phyloP scores from a whole-genome alignment of 1,284 basidiomycete genomes.

The Sanguinoderma infundibulare region DNA sequence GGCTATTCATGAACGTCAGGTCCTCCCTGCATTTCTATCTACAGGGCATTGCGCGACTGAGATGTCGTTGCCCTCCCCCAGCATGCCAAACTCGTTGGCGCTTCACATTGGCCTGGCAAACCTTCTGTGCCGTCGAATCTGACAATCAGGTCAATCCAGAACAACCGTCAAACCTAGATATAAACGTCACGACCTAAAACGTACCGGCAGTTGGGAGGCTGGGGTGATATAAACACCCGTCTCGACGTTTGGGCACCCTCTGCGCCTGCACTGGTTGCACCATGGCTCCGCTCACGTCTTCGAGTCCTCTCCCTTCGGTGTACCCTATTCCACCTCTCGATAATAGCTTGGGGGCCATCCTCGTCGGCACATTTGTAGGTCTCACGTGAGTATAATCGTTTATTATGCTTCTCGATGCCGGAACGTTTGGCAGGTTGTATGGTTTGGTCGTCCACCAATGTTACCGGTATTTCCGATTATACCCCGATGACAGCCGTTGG shows the following conservation, averaged over 20 bases:
- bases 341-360: not conserved
- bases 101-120: too few species aligned
- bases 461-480: slow-evolving; percentile 4
- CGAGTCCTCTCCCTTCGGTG: not conserved
- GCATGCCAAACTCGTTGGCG: too few species aligned
- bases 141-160: too few species aligned
- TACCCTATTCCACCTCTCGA: not conserved
- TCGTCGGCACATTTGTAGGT: not conserved
- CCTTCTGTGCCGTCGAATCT: too few species aligned
- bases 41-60: too few species aligned
- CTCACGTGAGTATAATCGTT: not conserved
- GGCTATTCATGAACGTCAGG: too few species aligned
- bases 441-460: slow-evolving; percentile 4
- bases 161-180: too few species aligned
- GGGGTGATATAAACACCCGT: not conserved
- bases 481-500: not conserved
- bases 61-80: too few species aligned
- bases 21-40: too few species aligned
- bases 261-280: not conserved
- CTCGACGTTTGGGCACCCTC: not conserved
- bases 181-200: too few species aligned
- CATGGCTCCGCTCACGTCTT: not conserved
- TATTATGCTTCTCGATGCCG: not conserved
- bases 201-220: too few species aligned
- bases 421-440: not conserved